Conservation (phyloP, 371 early-diverging fungal species). For the Saksenaea oblongispora region DNA sequence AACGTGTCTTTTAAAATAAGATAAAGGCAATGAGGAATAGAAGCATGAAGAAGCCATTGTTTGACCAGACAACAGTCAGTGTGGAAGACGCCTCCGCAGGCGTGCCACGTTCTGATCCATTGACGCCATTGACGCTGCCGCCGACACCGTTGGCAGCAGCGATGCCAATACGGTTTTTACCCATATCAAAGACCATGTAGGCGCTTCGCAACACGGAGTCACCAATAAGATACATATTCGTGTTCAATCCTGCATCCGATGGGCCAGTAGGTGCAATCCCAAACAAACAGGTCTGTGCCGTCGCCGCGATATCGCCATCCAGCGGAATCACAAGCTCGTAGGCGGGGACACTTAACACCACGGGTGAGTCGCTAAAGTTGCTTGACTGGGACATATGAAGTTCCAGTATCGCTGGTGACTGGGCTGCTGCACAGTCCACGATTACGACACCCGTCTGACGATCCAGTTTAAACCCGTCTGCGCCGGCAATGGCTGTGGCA, state of each 20-base stretch:
- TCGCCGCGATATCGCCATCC: constrained; percentile 21
- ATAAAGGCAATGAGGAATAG: background rate
- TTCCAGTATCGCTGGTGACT: constrained; percentile 26
- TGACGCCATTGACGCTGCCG: constrained; percentile 28
- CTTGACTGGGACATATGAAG: constrained; percentile 34
- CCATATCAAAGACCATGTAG: constrained; percentile 52
- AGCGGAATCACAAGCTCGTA: constrained; percentile 45
- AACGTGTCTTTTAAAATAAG: background rate
- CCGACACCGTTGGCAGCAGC: constrained; percentile 41
- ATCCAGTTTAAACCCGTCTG: constrained; percentile 29
- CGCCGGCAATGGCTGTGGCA: constrained; percentile 30
- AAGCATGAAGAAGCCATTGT: background rate
- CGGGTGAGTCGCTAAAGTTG: constrained; percentile 11
- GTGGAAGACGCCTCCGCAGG: background rate
- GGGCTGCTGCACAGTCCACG: constrained; percentile 31
- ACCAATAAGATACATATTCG: constrained; percentile 45
- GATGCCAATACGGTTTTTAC: constrained; percentile 43
- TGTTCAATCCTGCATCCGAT: constrained; percentile 20
- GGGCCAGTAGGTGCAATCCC: constrained; percentile 45
- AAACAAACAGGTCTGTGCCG: constrained; percentile 39
- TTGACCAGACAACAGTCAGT: background rate
- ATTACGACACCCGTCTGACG: constrained; percentile 35
- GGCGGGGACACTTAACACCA: constrained; percentile 32
- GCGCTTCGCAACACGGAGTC: constrained; percentile 48
- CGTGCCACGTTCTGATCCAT: background rate